These are phyloP conservation scores for Holtermanniella nyarrowii DNA, from an alignment of 768 basidiomycete genomes.

Conservation along the genomic window DNA sequence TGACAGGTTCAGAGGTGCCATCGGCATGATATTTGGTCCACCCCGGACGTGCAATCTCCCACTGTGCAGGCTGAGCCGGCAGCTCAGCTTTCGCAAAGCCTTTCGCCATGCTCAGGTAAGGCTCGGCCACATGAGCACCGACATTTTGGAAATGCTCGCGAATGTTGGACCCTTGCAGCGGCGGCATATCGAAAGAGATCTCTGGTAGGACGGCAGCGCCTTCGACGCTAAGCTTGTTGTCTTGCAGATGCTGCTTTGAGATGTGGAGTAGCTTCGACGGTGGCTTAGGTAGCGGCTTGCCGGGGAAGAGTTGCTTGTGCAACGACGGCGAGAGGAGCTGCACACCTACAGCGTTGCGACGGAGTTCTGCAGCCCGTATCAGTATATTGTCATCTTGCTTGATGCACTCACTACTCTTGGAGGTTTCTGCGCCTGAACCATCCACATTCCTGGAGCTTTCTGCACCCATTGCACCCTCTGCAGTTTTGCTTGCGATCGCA, in stretches of 20 bases:
- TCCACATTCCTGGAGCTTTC: too few relatives aligned
- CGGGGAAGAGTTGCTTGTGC: slow-evolving; percentile 67
- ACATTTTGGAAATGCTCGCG: slow-evolving; percentile 82
- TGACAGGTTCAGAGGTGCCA: slow-evolving; percentile 64
- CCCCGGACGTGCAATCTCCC: slow-evolving; percentile 52
- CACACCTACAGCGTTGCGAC: slow-evolving; percentile 78
- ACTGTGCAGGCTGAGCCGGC: slow-evolving; percentile 54
- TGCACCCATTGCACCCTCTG: too few relatives aligned
- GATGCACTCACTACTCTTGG: too few relatives aligned
- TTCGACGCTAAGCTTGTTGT: slow-evolving; percentile 68
- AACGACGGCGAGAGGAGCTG: slow-evolving; percentile 76
- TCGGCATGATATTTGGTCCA: slow-evolving; percentile 85
- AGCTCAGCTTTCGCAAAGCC: slow-evolving; percentile 49
- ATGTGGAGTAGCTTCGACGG: slow-evolving; percentile 57
- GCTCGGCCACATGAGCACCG: slow-evolving; percentile 58
- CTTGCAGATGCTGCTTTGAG: slow-evolving; percentile 65
- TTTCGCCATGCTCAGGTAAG: slow-evolving; percentile 64
- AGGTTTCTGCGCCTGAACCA: too few relatives aligned
- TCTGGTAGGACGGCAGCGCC: slow-evolving; percentile 74
- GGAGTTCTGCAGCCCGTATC: slow-evolving; percentile 2
- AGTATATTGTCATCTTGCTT: not conserved
- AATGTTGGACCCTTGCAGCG: slow-evolving; percentile 66
- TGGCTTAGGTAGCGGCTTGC: slow-evolving; percentile 50
- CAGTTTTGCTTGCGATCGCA: too few relatives aligned
- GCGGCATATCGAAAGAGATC: slow-evolving; percentile 69